These are phyloP conservation scores for Naganishia liquefaciens DNA, from an alignment of 1,284 basidiomycete species.

Conservation along the genomic window DNA sequence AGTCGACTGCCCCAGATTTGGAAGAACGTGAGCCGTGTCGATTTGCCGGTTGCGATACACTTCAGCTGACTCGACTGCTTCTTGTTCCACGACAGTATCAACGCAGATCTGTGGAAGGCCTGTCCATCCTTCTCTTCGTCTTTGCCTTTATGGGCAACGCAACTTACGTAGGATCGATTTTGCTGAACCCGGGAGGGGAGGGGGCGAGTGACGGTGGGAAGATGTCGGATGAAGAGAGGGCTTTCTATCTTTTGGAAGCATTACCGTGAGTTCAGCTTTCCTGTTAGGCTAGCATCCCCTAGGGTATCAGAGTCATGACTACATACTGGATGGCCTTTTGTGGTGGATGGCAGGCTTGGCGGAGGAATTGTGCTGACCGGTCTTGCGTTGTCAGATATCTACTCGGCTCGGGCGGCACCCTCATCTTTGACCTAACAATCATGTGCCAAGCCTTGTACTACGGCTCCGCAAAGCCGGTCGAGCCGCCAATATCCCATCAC, in stretches of 20 bases:
- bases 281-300: not conserved
- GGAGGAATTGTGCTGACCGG: constrained; percentile 26
- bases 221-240: constrained; percentile 35
- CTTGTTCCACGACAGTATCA: constrained; percentile 62
- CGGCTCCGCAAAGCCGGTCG: constrained; percentile 49
- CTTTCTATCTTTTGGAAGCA: constrained; percentile 50
- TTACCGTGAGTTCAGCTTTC: constrained; percentile 43
- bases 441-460: constrained; percentile 65
- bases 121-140: constrained; percentile 88
- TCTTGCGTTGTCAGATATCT: constrained; percentile 63
- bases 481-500: constrained; percentile 14
- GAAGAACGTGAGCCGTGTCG: constrained; percentile 76
- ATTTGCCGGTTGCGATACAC: not conserved
- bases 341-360: too few relatives aligned
- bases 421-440: constrained; percentile 86
- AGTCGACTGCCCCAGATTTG: constrained; percentile 91
- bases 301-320: constrained; percentile 9
- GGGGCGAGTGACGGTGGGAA: constrained; percentile 37
- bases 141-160: constrained; percentile 88
- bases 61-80: not conserved
- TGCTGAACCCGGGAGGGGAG: constrained; percentile 53
- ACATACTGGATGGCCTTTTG: too few relatives aligned
- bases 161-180: constrained; percentile 83
- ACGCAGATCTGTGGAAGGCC: constrained; percentile 87
- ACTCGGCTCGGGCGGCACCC: constrained; percentile 81